These are phyloP conservation scores for Flaveria sonorensis DNA, from an alignment of 129 eudicot genomes.

Conservation along the genomic window DNA sequence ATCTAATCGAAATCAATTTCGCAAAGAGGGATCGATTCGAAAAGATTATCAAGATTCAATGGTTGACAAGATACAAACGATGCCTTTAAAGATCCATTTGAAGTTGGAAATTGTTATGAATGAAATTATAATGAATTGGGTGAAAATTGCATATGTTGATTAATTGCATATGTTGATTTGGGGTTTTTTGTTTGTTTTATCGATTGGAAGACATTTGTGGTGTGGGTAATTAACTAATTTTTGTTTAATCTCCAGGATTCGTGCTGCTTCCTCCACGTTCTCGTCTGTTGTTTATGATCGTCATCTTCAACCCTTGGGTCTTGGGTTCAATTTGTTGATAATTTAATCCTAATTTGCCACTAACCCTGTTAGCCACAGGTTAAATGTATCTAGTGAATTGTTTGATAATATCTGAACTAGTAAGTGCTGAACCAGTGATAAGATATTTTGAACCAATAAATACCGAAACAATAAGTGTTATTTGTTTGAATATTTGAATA, in stretches of 20 bases:
- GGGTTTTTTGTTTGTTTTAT: neutral
- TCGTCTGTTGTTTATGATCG: neutral
- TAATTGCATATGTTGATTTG: neutral
- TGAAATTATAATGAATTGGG: neutral
- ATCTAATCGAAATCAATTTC: neutral
- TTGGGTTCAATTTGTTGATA: neutral
- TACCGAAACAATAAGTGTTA: too few relatives aligned
- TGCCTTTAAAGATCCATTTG: neutral
- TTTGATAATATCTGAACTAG: too few relatives aligned
- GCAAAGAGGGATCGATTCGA: neutral
- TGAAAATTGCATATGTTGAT: constrained; percentile 9
- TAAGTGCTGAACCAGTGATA: too few relatives aligned
- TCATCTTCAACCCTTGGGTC: neutral
- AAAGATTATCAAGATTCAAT: neutral
- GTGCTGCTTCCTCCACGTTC: constrained; percentile 57
- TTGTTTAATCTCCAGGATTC: constrained; percentile 34
- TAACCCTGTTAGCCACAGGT: neutral
- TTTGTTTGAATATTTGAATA: too few relatives aligned
- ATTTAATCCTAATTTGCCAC: neutral
- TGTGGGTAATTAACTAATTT: neutral
- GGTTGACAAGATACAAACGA: neutral
- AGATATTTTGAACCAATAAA: too few relatives aligned
- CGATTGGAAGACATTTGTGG: constrained; percentile 3
- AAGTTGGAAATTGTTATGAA: neutral
- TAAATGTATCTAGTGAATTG: too few relatives aligned